These are phyloP conservation scores for Candida patagonica DNA, from an alignment of 805 yeast species.

Conservation along the genomic window DNA sequence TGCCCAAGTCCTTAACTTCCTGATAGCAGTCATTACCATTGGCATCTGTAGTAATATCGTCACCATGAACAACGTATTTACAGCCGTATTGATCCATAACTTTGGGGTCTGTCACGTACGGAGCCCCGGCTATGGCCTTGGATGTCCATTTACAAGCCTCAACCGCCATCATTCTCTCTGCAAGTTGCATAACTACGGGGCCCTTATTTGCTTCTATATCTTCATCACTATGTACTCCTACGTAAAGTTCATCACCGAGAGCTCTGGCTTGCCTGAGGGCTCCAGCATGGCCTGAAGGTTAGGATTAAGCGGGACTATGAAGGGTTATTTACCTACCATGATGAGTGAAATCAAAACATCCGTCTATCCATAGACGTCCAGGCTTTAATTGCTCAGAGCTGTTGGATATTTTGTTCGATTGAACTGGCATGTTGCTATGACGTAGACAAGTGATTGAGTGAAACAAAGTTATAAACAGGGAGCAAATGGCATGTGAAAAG, in stretches of 20 bases:
- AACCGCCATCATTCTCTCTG: constrained; percentile 77
- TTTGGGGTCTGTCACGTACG: constrained; percentile 83
- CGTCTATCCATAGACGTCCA: constrained; percentile 82
- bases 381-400: too few species aligned
- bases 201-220: constrained; percentile 81
- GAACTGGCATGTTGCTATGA: too few species aligned
- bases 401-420: too few species aligned
- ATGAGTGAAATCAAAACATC: constrained; percentile 96
- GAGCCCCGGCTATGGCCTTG: constrained; percentile 63
- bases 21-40: constrained; percentile 91
- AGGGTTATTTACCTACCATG: constrained; percentile 49
- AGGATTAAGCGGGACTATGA: constrained; percentile 1
- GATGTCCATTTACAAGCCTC: constrained; percentile 88
- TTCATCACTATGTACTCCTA: constrained; percentile 89
- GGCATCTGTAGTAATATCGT: constrained; percentile 94
- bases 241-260: constrained; percentile 63
- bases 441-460: too few species aligned
- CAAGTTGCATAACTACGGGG: constrained; percentile 81
- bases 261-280: constrained; percentile 91
- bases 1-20: constrained; percentile 69
- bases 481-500: too few species aligned
- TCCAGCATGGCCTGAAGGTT: constrained; percentile 63
- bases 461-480: too few species aligned
- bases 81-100: constrained; percentile 71
- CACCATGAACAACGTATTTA: constrained; percentile 94